Evolutionary conservation across 1,139 yeast species (phyloP).

Genomic region (Wickerhamomyces sp.): DNA sequence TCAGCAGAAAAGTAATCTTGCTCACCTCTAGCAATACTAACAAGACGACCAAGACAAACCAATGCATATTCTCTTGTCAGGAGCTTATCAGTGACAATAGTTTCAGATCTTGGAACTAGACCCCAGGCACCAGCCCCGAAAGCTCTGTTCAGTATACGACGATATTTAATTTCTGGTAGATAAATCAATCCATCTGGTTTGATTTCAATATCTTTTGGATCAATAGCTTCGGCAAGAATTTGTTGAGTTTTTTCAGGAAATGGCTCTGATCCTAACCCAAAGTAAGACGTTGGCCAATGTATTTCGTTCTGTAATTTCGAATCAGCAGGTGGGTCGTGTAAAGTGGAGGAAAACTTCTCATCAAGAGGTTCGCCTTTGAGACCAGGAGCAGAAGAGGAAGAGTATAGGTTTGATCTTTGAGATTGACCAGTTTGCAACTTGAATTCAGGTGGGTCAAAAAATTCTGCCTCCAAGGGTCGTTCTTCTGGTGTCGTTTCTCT

Average conservation of each 20-base stretch:
- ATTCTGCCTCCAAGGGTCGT: slow-evolving; percentile 6
- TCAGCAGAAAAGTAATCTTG: slow-evolving; percentile 86
- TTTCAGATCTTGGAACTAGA: slow-evolving; percentile 85
- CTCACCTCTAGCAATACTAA: slow-evolving; percentile 92
- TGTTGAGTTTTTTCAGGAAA: slow-evolving; percentile 59
- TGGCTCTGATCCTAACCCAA: slow-evolving; percentile 76
- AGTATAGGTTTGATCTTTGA: slow-evolving; percentile 1
- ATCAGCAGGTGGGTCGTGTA: slow-evolving; percentile 18
- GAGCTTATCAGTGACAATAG: slow-evolving; percentile 58
- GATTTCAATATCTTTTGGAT: slow-evolving; percentile 74
- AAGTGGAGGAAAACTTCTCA: slow-evolving; percentile 9
- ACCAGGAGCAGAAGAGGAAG: background rate
- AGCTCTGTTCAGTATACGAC: slow-evolving; percentile 80
- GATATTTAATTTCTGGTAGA: slow-evolving; percentile 90
- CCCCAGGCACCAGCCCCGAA: slow-evolving; percentile 99
- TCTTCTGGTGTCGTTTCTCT: background rate
- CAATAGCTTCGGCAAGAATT: slow-evolving; percentile 54
- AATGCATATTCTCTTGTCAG: slow-evolving; percentile 89
- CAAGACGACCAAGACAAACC: slow-evolving; percentile 81
- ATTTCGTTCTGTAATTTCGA: slow-evolving; percentile 14
- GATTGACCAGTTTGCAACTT: slow-evolving; percentile 20
- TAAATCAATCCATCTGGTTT: slow-evolving; percentile 93
- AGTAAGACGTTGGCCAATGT: slow-evolving; percentile 74
- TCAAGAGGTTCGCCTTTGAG: slow-evolving; percentile 7
- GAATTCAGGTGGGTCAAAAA: slow-evolving; percentile 20